Evolutionary conservation across 2,329 filamentous ascomycete genomes (phyloP).

Genomic region (Fusarium tuaranense): DNA sequence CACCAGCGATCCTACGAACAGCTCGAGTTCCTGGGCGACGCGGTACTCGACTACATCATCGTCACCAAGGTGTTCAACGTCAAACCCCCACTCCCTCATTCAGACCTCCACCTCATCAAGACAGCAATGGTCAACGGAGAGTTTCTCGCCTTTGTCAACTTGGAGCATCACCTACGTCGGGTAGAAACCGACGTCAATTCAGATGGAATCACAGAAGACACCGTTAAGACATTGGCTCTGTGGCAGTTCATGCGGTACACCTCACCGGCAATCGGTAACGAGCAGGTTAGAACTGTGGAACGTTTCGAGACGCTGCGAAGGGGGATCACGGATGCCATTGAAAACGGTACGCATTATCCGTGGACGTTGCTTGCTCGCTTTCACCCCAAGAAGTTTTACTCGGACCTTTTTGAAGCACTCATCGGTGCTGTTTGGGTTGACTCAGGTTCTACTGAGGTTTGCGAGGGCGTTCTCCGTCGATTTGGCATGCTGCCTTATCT

Average conservation of each 20-base stretch:
- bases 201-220: constrained; percentile 29
- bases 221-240: constrained; percentile 57
- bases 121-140: constrained; percentile 83
- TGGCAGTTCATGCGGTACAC: constrained; percentile 78
- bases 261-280: constrained; percentile 58
- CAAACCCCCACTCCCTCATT: constrained; percentile 56
- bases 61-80: constrained; percentile 69
- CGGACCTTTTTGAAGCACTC: constrained; percentile 84
- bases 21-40: constrained; percentile 89
- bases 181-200: constrained; percentile 36
- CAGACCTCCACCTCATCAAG: constrained; percentile 80
- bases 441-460: constrained; percentile 71
- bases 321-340: constrained; percentile 63
- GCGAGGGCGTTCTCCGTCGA: constrained; percentile 68
- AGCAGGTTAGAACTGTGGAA: constrained; percentile 57
- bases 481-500: constrained; percentile 76
- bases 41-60: constrained; percentile 83
- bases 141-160: constrained; percentile 81
- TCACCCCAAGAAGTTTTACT: constrained; percentile 80
- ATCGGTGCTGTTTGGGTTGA: constrained; percentile 90
- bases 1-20: constrained; percentile 68
- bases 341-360: constrained; percentile 70
- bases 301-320: constrained; percentile 63
- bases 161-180: constrained; percentile 56
- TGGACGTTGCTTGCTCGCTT: constrained; percentile 79